A percentile compares a stretch with the other conserved stretches of the same genome.
phyloP scores from a whole-genome alignment of 1,284 basidiomycete species.

The Ceratorhiza oryzae-sativae region DNA sequence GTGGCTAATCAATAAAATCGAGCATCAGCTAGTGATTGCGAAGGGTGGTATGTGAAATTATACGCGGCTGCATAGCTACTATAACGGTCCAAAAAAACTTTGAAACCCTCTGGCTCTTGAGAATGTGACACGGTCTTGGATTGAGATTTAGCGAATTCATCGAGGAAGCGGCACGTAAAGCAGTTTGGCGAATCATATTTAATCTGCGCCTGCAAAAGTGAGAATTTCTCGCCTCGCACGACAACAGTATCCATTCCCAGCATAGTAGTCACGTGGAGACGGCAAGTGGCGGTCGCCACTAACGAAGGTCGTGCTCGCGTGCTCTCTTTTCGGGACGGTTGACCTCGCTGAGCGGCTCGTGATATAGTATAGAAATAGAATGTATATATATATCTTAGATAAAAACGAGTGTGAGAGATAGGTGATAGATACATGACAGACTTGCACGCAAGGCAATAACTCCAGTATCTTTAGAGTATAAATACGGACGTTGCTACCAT shows the following conservation, averaged over 20 bases:
- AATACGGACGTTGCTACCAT: too few species aligned
- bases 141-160: conserved; percentile 1
- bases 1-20: neutral
- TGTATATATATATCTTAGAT: too few species aligned
- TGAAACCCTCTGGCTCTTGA: conserved; percentile 15
- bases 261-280: neutral
- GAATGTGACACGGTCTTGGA: neutral
- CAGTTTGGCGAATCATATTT: conserved; percentile 11
- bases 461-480: too few species aligned
- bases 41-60: neutral
- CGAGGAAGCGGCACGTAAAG: neutral
- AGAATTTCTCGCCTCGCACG: neutral
- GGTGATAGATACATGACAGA: too few species aligned
- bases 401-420: too few species aligned
- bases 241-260: neutral
- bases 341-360: too few species aligned
- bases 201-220: neutral
- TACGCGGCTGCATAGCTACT: conserved; percentile 8
- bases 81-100: conserved; percentile 9
- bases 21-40: conserved; percentile 1
- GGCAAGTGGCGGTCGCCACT: neutral
- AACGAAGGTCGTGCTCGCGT: neutral
- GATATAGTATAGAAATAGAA: too few species aligned
- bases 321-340: too few species aligned
- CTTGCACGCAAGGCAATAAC: too few species aligned